phyloP scores from a whole-genome alignment of 2,329 filamentous ascomycete genomes.

The Tolypocladium pustulatum region DNA sequence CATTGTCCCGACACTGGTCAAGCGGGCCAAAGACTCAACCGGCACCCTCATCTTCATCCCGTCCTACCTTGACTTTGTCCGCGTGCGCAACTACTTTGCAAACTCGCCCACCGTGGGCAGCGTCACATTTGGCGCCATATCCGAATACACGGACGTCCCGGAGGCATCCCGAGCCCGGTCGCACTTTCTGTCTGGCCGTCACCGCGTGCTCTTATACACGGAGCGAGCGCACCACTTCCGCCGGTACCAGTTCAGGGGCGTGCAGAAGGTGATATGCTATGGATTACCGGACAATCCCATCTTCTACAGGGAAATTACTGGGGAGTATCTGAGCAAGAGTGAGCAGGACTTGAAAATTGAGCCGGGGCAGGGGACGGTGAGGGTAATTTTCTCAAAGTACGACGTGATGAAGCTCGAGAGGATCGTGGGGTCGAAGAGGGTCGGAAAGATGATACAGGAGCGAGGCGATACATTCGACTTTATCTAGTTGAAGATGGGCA shows the following conservation, averaged over 20 bases:
- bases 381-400: constrained; percentile 72
- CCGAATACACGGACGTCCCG: constrained; percentile 72
- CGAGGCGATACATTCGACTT: constrained; percentile 92
- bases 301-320: constrained; percentile 70
- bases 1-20: constrained; percentile 64
- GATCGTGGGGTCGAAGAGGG: constrained; percentile 70
- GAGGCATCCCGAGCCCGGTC: constrained; percentile 77
- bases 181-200: constrained; percentile 75
- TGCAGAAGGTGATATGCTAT: constrained; percentile 80
- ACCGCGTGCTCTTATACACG: constrained; percentile 79
- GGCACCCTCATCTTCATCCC: constrained; percentile 86
- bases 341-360: constrained; percentile 44
- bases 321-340: constrained; percentile 52
- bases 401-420: constrained; percentile 84
- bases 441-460: constrained; percentile 75
- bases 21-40: constrained; percentile 48
- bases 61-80: constrained; percentile 89
- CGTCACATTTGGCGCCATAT: constrained; percentile 63
- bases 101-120: constrained; percentile 47
- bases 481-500: constrained; percentile 39
- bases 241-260: constrained; percentile 72
- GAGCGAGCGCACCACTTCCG: constrained; percentile 96
- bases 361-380: constrained; percentile 48
- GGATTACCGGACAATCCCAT: constrained; percentile 77
- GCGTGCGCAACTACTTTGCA: constrained; percentile 84